Conservation (phyloP, 129 eudicot genomes). For the Silybum marianum region DNA sequence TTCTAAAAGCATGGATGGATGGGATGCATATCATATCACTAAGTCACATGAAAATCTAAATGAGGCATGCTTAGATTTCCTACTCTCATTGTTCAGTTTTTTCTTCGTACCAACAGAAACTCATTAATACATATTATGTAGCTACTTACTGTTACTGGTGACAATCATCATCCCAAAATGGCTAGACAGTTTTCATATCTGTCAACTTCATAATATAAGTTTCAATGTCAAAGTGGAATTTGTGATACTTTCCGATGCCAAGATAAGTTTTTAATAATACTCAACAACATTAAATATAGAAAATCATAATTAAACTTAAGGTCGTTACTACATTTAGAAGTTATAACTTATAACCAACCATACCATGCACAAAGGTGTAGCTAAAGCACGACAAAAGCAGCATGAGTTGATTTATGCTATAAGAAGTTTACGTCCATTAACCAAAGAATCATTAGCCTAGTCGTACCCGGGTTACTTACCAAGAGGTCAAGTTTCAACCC, state of each 20-base stretch:
- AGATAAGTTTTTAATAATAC: background rate
- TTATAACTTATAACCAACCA: background rate
- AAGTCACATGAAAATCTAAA: background rate
- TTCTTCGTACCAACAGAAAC: background rate
- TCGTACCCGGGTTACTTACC: background rate
- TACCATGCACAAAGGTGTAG: background rate
- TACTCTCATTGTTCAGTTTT: background rate
- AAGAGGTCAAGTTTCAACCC: background rate
- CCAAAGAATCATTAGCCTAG: background rate
- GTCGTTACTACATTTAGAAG: background rate
- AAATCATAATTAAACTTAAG: background rate
- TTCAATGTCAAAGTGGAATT: background rate
- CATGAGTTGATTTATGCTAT: constrained; percentile 10
- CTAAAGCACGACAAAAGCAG: background rate
- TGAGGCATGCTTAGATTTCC: background rate
- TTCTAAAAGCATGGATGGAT: background rate
- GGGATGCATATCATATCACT: background rate
- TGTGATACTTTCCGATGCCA: background rate
- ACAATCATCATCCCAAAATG: background rate
- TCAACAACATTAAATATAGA: background rate
- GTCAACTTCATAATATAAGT: background rate
- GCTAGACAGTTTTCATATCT: background rate
- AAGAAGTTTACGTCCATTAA: constrained; percentile 3
- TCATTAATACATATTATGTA: background rate
- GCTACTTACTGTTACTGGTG: background rate